Conservation (phyloP, 441 rosid species). For the Bruguiera hainesii region DNA sequence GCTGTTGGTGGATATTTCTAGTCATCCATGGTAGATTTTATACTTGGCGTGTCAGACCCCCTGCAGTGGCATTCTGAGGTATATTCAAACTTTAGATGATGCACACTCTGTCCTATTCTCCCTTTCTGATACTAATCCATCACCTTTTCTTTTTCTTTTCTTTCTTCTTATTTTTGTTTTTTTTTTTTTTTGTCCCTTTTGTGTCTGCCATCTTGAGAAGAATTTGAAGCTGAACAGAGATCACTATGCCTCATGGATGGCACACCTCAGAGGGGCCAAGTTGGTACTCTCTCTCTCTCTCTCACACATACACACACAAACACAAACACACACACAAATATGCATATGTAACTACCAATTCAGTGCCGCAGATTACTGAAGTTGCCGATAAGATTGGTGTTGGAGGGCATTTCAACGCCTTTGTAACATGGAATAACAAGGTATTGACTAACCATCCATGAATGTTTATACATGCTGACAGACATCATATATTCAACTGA, state of each 20-base stretch:
- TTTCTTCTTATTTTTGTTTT: no score
- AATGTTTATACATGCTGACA: conserved; percentile 4
- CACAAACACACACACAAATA: neutral
- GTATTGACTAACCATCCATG: conserved; percentile 31
- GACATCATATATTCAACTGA: conserved; percentile 11
- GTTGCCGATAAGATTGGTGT: conserved; percentile 78
- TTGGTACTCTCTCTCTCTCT: conserved; percentile 39
- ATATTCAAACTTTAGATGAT: conserved; percentile 5
- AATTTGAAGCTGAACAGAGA: conserved; percentile 69
- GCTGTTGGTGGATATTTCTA: conserved; percentile 16
- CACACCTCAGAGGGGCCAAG: conserved; percentile 68
- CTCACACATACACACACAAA: neutral
- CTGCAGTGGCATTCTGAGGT: conserved; percentile 83
- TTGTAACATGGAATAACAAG: conserved; percentile 72
- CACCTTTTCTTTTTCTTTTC: no score
- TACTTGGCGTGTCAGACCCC: conserved; percentile 83
- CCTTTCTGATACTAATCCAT: neutral
- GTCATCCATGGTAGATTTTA: conserved; percentile 82
- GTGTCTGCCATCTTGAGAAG: conserved; percentile 30
- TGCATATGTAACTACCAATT: neutral
- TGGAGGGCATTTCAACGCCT: conserved; percentile 90
- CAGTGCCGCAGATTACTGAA: conserved; percentile 47
- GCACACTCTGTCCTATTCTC: neutral
- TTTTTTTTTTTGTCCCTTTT: neutral
- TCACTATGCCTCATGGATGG: conserved; percentile 89